Evolutionary conservation across 2,329 filamentous ascomycete species (phyloP), one percentile per base, ranked within the genome.

Genomic region (Monilinia aucupariae): DNA sequence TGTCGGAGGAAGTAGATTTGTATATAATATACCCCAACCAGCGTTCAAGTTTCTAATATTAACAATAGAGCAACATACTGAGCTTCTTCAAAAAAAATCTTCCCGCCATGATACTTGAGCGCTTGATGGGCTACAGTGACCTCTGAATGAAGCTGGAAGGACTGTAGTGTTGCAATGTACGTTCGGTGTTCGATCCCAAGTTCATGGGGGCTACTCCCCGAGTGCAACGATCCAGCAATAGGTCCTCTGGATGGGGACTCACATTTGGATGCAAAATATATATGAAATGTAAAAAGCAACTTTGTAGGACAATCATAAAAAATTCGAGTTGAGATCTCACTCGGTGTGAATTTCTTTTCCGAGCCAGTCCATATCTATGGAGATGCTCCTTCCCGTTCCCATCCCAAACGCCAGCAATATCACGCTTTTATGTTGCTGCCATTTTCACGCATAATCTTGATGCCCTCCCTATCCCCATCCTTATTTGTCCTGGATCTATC

Each of bases 361-460:
- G 17, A 58, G 15, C 27, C 13, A 34, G 20, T 20, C 30, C 54
- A 17, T 34, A 4, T 25, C 30, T 56, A 25, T 45, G 15, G 34
- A 25, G 22, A 34, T 47, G 5, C n/a, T 22, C 30, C n/a, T 4
- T 5, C 37, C 13, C 27, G 34, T 20, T 30, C 10, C 25, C 20
- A 37, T 47, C 30, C 41, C 5, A 3, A 34, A 58, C 54, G 41
- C 54, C 41, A 34, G 54, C 54, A 47, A 58, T 58, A 41, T n/a
- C 34, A 47, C 41, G 54, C 41, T 58, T 37, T 37, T 25, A 45
- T 20, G 13, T 47, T 37, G 13, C 27, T 47, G 6, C 13, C 9
- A 22, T 34, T 47, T 7, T 20, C 2, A 22, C 25, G 3, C 54
- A 25, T 12, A 20, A 8, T 20, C 34, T 58, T 13, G 54, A 34